Evolutionary conservation across 768 basidiomycete species (phyloP), one percentile per base, ranked within the genome.

Genomic region (Neoboletus magnificus): DNA sequence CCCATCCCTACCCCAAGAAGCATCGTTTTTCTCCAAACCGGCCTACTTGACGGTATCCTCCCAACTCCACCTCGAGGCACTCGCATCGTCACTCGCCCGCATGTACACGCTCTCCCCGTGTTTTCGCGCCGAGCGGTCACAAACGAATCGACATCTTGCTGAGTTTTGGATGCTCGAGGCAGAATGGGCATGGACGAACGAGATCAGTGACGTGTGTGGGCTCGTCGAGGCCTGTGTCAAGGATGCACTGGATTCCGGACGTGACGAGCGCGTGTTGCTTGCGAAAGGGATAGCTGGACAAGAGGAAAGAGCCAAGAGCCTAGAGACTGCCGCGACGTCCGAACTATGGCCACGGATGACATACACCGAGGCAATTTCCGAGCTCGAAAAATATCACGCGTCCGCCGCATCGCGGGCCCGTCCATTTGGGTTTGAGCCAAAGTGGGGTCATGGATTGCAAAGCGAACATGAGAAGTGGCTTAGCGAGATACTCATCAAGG

Each of bases 141-240:
- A 87, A 61, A 98, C 96, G 2, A 82, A 83, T 32, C 79, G 96
- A n/a, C 97, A 99, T 68, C 81, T 99, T 13, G 85, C 92, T 48
- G 97, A 99, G 71, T 99, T 99, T 71, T 98, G 93, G 90, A 99
- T 99, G 97, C 83, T 98, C 51, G 97, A 99, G 73, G 95, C 91
- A 0, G 97, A 99, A 68, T 87, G 92, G 81, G 85, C 85, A 0
- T 89, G 85, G 66, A 73, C 76, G 22, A 61, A 63, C 23, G 67
- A 69, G 9, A 67, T 87, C 5, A 73, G 75, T 3, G 76, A 79
- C 40, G 69, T 89, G 18, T 82, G 85, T 68, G 63, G 70, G 42
- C 73, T 86, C 23, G 79, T 82, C 3, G 88, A 91, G 66, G 76
- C 71, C 20, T 77, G 73, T 50, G 77, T 81, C 59, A 83, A 75